Conservation (phyloP, 2,329 filamentous ascomycete genomes). For the Ceratocystis ficicola region DNA sequence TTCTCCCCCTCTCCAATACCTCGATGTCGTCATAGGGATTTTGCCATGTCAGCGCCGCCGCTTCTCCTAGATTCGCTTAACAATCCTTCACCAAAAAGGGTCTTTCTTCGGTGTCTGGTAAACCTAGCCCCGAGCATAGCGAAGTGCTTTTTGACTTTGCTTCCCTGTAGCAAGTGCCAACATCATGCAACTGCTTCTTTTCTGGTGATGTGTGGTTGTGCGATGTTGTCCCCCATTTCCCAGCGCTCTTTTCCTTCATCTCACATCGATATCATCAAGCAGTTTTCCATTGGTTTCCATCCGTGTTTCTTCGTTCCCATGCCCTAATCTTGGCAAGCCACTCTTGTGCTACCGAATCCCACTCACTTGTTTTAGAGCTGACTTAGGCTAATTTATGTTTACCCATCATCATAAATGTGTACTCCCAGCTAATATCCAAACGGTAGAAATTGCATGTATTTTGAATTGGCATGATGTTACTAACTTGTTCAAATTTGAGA, state of each 20-base stretch:
- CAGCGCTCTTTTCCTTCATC: too few species aligned
- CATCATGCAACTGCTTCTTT: background rate
- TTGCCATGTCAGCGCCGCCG: constrained; percentile 1
- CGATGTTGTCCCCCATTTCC: too few species aligned
- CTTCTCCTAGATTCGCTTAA: background rate
- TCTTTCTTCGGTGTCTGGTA: background rate
- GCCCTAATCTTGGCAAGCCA: background rate
- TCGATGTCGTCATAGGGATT: background rate
- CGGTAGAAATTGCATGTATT: too few species aligned
- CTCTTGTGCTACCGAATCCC: background rate
- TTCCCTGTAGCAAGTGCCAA: background rate
- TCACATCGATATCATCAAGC: background rate
- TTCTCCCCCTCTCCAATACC: background rate
- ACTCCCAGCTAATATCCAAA: too few species aligned
- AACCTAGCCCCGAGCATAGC: background rate
- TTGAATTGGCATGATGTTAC: too few species aligned
- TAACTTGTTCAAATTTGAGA: too few species aligned
- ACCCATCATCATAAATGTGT: too few species aligned
- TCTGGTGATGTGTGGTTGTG: background rate
- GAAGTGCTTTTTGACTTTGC: background rate
- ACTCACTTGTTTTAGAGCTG: background rate
- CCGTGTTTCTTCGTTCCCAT: background rate
- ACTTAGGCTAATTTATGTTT: background rate
- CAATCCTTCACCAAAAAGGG: background rate
- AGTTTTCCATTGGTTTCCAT: background rate